A percentile compares a stretch with the other conserved stretches of the same genome.
Evolutionary conservation across 2,329 filamentous ascomycete species (phyloP).

Genomic region (Lasiodiplodia sp.): DNA sequence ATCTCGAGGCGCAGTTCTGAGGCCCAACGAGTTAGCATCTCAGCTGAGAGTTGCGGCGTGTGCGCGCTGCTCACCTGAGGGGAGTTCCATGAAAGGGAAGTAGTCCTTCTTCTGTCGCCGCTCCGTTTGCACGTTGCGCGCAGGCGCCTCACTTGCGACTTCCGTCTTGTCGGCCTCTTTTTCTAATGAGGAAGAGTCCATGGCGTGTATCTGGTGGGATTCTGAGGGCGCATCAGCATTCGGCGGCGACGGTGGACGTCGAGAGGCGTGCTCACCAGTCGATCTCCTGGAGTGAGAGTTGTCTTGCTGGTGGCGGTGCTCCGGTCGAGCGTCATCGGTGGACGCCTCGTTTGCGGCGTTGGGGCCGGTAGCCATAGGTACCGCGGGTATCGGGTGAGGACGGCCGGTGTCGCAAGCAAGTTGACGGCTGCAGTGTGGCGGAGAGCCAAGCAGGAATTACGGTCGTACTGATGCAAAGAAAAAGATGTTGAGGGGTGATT

Average conservation of each 20-base stretch:
- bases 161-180: background rate
- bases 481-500: background rate
- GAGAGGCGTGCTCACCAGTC: background rate
- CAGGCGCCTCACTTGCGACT: background rate
- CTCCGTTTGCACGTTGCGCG: background rate
- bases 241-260: background rate
- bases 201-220: background rate
- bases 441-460: background rate
- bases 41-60: background rate
- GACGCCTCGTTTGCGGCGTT: background rate
- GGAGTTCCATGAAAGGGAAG: constrained; percentile 30
- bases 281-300: background rate
- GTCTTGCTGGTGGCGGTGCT: background rate
- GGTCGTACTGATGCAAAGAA: background rate
- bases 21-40: constrained; percentile 38
- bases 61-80: constrained; percentile 25
- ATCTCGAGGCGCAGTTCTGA: constrained; percentile 55
- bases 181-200: background rate
- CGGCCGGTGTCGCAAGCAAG: background rate
- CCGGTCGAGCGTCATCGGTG: background rate
- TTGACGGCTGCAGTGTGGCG: background rate
- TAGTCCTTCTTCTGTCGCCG: constrained; percentile 18
- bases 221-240: background rate
- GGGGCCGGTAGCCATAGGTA: background rate
- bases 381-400: background rate